Percentiles rank a stretch among this genome's conserved stretches.
Conservation (phyloP, 495 filamentous ascomycete genomes). For the Massariosphaeria phaeospora region DNA sequence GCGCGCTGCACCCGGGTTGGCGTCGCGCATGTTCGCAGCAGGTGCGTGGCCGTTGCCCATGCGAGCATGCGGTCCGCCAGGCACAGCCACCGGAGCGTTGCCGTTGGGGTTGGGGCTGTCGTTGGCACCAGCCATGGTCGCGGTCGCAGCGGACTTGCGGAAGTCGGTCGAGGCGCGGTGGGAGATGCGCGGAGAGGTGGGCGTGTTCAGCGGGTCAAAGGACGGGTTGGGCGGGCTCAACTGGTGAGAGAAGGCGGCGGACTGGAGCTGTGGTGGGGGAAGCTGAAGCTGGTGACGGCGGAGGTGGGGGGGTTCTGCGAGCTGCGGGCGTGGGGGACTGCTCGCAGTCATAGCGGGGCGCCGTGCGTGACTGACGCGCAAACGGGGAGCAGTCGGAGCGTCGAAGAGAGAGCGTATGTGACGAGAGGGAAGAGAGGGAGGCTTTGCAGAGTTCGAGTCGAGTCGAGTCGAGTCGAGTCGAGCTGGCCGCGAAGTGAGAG, state of each 20-base stretch:
- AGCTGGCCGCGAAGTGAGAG: too few species aligned
- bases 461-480: too few species aligned
- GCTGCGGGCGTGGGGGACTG: slow-evolving; percentile 10
- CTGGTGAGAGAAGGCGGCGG: slow-evolving; percentile 23
- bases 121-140: slow-evolving; percentile 26
- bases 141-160: slow-evolving; percentile 16
- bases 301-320: slow-evolving; percentile 22
- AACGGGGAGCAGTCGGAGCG: neutral
- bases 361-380: neutral
- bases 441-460: too few species aligned
- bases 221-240: slow-evolving; percentile 13
- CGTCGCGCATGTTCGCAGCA: slow-evolving; percentile 19
- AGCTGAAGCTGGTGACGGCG: slow-evolving; percentile 12
- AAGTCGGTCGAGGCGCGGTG: slow-evolving; percentile 31
- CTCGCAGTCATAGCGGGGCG: slow-evolving; percentile 10
- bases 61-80: slow-evolving; percentile 29
- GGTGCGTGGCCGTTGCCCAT: slow-evolving; percentile 27
- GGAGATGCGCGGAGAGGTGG: slow-evolving; percentile 20
- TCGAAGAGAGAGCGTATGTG: neutral
- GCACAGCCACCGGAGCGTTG: slow-evolving; percentile 38
- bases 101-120: slow-evolving; percentile 39
- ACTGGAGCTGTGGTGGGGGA: slow-evolving; percentile 16
- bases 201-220: slow-evolving; percentile 16
- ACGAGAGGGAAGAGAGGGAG: neutral
- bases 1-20: slow-evolving; percentile 59